Evolutionary conservation across 2,329 filamentous ascomycete genomes (phyloP).

Genomic region (Pestalotiopsis sp.): DNA sequence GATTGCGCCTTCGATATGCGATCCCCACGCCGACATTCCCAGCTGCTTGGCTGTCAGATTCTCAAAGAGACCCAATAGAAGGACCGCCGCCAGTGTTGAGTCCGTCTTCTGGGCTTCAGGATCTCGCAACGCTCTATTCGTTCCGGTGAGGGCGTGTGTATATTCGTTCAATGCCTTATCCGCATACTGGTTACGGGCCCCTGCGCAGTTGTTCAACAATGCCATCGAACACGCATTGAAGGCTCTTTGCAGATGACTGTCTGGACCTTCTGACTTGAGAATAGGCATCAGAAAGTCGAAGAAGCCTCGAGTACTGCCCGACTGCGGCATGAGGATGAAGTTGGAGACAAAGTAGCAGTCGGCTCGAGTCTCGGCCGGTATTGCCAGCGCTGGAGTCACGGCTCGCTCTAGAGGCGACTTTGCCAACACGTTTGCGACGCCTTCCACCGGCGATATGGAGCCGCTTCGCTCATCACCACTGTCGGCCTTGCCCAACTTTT

Average conservation of each 20-base stretch:
- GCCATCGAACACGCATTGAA: slow-evolving; percentile 64
- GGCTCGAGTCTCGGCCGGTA: slow-evolving; percentile 58
- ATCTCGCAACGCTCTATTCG: slow-evolving; percentile 56
- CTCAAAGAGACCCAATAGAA: slow-evolving; percentile 64
- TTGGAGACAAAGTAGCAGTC: slow-evolving; percentile 64
- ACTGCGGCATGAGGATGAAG: slow-evolving; percentile 57
- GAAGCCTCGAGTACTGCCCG: slow-evolving; percentile 55
- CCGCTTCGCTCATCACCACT: slow-evolving; percentile 16
- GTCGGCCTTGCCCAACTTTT: slow-evolving; percentile 35
- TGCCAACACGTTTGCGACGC: slow-evolving; percentile 20
- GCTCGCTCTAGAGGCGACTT: slow-evolving; percentile 24
- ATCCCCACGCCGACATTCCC: slow-evolving; percentile 62
- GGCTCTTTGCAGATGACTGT: slow-evolving; percentile 55
- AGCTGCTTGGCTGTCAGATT: slow-evolving; percentile 59
- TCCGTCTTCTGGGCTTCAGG: slow-evolving; percentile 54
- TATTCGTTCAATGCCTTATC: slow-evolving; percentile 55
- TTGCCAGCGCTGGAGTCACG: slow-evolving; percentile 37
- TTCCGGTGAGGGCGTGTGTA: slow-evolving; percentile 54
- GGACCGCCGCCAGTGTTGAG: slow-evolving; percentile 59
- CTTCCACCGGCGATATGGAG: slow-evolving; percentile 27
- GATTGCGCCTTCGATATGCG: slow-evolving; percentile 67
- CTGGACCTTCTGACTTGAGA: slow-evolving; percentile 45
- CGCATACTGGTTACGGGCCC: slow-evolving; percentile 34
- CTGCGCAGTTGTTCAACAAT: slow-evolving; percentile 55
- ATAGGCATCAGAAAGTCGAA: slow-evolving; percentile 63